These are phyloP conservation scores for Pichia scutulata DNA, from an alignment of 805 yeast species.

Conservation along the genomic window DNA sequence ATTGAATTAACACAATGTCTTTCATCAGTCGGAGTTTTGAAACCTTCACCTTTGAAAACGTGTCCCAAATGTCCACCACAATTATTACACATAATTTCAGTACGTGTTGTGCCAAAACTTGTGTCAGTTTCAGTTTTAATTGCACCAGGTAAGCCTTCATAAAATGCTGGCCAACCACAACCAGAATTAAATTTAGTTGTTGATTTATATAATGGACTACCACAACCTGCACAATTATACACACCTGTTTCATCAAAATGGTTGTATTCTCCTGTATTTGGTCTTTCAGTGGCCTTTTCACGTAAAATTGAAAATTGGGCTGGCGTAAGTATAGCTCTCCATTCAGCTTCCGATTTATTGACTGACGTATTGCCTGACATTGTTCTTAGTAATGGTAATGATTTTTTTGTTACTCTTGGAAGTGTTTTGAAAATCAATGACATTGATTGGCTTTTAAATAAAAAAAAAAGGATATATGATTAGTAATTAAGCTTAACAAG, in stretches of 20 bases:
- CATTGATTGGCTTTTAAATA: neutral
- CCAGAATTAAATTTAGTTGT: slow-evolving; percentile 79
- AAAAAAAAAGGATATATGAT: neutral
- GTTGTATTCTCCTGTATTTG: slow-evolving; percentile 55
- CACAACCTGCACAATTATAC: slow-evolving; percentile 84
- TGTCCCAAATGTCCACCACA: slow-evolving; percentile 98
- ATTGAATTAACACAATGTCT: slow-evolving; percentile 94
- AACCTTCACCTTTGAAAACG: slow-evolving; percentile 91
- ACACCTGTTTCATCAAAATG: slow-evolving; percentile 47
- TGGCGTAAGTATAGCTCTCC: slow-evolving; percentile 74
- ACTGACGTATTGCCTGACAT: neutral
- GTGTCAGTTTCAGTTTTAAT: slow-evolving; percentile 53
- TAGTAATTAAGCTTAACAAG: too few relatives aligned
- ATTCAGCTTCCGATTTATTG: slow-evolving; percentile 43
- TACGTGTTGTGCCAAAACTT: slow-evolving; percentile 70
- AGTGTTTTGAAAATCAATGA: neutral
- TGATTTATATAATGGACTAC: slow-evolving; percentile 69
- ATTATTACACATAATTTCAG: slow-evolving; percentile 78
- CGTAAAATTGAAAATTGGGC: slow-evolving; percentile 74
- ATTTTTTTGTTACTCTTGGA: neutral
- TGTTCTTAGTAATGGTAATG: neutral
- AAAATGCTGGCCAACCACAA: slow-evolving; percentile 99
- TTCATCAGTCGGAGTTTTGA: slow-evolving; percentile 73
- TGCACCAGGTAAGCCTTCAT: slow-evolving; percentile 79
- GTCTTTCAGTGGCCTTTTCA: slow-evolving; percentile 64